Conservation (phyloP, 2,329 filamentous ascomycete species). For the Madurella mycetomatis region DNA sequence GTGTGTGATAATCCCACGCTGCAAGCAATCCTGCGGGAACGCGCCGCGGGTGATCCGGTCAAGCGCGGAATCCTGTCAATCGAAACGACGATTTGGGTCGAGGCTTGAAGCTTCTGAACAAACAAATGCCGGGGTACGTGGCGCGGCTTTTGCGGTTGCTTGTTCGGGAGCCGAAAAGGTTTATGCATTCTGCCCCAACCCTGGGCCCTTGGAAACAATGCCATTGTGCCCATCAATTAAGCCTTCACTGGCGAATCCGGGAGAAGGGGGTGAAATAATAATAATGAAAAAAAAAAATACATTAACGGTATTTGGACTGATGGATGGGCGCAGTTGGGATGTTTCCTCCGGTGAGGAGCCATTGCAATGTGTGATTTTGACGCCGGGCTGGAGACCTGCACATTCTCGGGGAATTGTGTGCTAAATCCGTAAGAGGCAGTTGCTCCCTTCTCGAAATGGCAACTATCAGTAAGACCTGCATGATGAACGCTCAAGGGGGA, state of each 20-base stretch:
- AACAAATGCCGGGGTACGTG: not conserved
- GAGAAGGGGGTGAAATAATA: not conserved
- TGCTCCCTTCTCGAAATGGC: conserved; percentile 1
- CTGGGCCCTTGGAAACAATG: not conserved
- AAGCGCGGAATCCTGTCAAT: not conserved
- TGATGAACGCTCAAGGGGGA: too few relatives aligned
- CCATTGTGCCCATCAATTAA: not conserved
- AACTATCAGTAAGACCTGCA: conserved; percentile 2
- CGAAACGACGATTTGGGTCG: not conserved
- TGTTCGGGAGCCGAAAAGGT: not conserved
- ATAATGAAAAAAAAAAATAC: too few relatives aligned
- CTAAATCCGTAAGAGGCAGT: conserved; percentile 1
- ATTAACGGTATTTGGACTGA: too few relatives aligned
- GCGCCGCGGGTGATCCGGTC: not conserved
- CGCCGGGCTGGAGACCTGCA: not conserved
- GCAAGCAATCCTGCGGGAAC: not conserved
- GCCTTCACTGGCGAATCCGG: not conserved
- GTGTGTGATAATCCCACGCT: conserved; percentile 7
- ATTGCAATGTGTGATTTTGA: not conserved
- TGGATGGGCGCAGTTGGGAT: too few relatives aligned
- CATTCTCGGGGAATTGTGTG: not conserved
- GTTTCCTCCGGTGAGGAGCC: not conserved
- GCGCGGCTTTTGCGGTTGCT: not conserved
- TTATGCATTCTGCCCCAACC: not conserved
- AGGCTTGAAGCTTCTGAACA: not conserved